phyloP scores from a whole-genome alignment of 2,329 filamentous ascomycete species.

The Paraphaeosphaeria sporulosa region DNA sequence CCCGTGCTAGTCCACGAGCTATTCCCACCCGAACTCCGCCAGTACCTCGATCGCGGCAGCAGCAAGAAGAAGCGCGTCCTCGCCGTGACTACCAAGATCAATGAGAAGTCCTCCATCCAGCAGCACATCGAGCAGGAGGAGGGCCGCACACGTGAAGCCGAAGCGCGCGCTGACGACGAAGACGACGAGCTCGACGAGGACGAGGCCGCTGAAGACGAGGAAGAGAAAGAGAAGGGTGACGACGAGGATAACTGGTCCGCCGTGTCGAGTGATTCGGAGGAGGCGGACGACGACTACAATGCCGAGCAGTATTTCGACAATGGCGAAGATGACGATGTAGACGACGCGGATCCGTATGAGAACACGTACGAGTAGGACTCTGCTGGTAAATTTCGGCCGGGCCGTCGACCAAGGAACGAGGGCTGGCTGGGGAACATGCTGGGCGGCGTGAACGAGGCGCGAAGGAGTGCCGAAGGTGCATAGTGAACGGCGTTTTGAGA shows the following conservation, averaged over 20 bases:
- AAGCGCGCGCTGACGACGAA: slow-evolving; percentile 52
- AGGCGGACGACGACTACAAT: slow-evolving; percentile 70
- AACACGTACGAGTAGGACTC: slow-evolving; percentile 42
- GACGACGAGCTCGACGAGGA: slow-evolving; percentile 56
- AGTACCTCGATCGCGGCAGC: slow-evolving; percentile 55
- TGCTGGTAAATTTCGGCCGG: not conserved
- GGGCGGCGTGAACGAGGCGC: not conserved
- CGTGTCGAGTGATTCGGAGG: slow-evolving; percentile 68
- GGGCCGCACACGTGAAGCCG: slow-evolving; percentile 54
- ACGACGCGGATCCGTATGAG: slow-evolving; percentile 46
- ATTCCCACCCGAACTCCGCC: slow-evolving; percentile 67
- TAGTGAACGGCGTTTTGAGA: not conserved
- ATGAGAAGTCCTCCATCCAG: slow-evolving; percentile 40
- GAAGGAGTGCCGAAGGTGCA: not conserved
- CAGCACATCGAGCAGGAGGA: slow-evolving; percentile 56
- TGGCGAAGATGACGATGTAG: slow-evolving; percentile 58
- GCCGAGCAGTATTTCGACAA: slow-evolving; percentile 65
- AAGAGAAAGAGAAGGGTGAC: slow-evolving; percentile 62
- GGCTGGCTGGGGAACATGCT: not conserved
- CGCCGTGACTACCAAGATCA: slow-evolving; percentile 43
- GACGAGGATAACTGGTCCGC: slow-evolving; percentile 62
- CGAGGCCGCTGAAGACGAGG: slow-evolving; percentile 56
- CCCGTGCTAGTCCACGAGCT: slow-evolving; percentile 59
- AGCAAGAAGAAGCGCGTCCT: slow-evolving; percentile 46
- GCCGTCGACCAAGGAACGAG: not conserved